Evolutionary conservation across 23 red algal genomes (phyloP), one percentile per base, ranked within the genome.

Genomic region (Gracilariopsis chorda): DNA sequence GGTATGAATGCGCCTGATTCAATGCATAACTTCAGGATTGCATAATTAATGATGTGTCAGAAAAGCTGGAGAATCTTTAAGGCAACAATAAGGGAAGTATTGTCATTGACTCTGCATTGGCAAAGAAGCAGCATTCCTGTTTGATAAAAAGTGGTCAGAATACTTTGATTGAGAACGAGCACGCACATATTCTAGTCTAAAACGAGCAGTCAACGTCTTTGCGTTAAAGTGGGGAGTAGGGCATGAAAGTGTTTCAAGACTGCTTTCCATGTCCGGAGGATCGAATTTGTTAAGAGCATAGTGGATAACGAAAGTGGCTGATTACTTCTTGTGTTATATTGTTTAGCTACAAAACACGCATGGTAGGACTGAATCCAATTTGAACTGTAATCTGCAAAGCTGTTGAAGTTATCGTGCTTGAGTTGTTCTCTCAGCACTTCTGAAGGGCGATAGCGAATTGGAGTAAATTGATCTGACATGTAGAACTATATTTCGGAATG

Each of bases 21-120:
- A 4, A 51, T 88, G 3, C 84, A 75, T 34, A 45, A 73, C 29
- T 75, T 49, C 9, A 10, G 0, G 57, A 74, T 88, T 17, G 65
- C 84, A 43, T 63, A 75, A 27, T 13, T 0, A 27, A 25, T 5
- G 84, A 21, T 7, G 47, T 88, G 16, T 88, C 51, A 4, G 48
- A 71, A 3, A 77, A 88, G 56, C 84, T 88, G 2, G 45, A 44
- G 46, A 20, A 23, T 16, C 33, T 19, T 2, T 74, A 74, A 12
- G 4, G 20, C 20, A 40, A 64, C 35, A 53, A 4, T 4, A 48
- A 57, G 2, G 39, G 52, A 0, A 48, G 41, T 1, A 48, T 27
- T 21, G 81, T 86, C 13, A 49, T 86, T 9, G 81, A 86, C 28
- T 86, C 81, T 7, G 53, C 81, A 11, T 86, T 71, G 16, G 65